Evolutionary conservation across 306 rosid species (phyloP).

Genomic region (Ziziphus jujuba): DNA sequence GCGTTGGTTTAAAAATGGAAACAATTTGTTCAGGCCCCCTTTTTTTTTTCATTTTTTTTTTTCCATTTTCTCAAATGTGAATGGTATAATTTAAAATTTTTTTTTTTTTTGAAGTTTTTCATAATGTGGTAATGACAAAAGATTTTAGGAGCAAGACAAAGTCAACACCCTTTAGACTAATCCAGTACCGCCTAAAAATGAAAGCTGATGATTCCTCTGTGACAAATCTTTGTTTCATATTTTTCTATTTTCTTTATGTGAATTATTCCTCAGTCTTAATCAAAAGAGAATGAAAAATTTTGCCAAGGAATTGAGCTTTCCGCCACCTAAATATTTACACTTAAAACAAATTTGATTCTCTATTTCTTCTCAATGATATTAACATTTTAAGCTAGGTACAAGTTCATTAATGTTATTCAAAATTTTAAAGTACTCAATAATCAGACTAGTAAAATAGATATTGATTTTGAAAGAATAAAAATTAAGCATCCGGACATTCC

Average conservation of each 20-base stretch:
- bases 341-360: conserved; percentile 34
- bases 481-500: conserved; percentile 28
- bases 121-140: background rate
- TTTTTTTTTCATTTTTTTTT: no score
- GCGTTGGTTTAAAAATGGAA: background rate
- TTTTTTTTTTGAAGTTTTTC: no score
- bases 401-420: background rate
- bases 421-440: conserved; percentile 1
- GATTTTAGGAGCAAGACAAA: conserved; percentile 27
- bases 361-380: conserved; percentile 21
- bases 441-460: background rate
- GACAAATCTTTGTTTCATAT: background rate
- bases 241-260: background rate
- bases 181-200: conserved; percentile 4
- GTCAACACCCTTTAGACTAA: conserved; percentile 21
- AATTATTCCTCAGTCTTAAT: conserved; percentile 31
- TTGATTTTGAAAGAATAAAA: background rate
- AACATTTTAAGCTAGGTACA: conserved; percentile 16
- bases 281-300: conserved; percentile 26
- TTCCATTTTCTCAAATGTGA: no score
- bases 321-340: conserved; percentile 4
- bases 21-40: no score
- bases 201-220: conserved; percentile 20
- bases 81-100: no score
- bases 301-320: conserved; percentile 35